Conservation (phyloP, 768 basidiomycete genomes). For the Boletus rubroflammeus region DNA sequence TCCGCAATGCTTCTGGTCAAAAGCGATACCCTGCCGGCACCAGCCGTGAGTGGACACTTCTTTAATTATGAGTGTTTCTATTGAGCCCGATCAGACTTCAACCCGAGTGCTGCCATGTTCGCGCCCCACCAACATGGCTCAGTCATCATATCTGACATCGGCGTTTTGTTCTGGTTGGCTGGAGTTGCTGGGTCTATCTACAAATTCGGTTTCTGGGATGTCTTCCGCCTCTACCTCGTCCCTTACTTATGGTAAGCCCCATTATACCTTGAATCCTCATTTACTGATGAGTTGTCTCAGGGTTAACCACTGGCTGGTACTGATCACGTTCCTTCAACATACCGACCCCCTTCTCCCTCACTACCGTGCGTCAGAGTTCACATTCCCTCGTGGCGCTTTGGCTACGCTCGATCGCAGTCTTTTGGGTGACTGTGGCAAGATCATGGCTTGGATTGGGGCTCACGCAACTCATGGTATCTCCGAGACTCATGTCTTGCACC, state of each 20-base stretch:
- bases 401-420: slow-evolving; percentile 84
- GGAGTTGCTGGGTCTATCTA: slow-evolving; percentile 54
- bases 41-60: slow-evolving; percentile 57
- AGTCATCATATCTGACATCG: slow-evolving; percentile 79
- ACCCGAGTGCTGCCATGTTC: slow-evolving; percentile 76
- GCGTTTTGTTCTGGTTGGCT: slow-evolving; percentile 70
- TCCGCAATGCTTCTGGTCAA: slow-evolving; percentile 84
- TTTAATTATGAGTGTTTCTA: background rate
- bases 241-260: slow-evolving; percentile 76
- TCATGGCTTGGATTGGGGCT: slow-evolving; percentile 85
- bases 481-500: slow-evolving; percentile 91
- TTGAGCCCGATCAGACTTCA: slow-evolving; percentile 55
- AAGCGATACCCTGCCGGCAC: slow-evolving; percentile 69
- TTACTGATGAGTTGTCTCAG: slow-evolving; percentile 28
- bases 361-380: slow-evolving; percentile 86
- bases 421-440: slow-evolving; percentile 69
- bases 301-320: slow-evolving; percentile 92
- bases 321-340: slow-evolving; percentile 98
- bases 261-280: background rate
- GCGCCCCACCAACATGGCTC: slow-evolving; percentile 73
- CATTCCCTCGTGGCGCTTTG: slow-evolving; percentile 91
- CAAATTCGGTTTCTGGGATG: slow-evolving; percentile 62
- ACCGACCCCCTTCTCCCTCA: slow-evolving; percentile 94
- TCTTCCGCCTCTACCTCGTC: slow-evolving; percentile 76
- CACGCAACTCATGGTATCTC: slow-evolving; percentile 88